Percentiles rank a stretch among this genome's conserved stretches.
These are phyloP conservation scores for Ceratobasidium theobromae DNA, from an alignment of 1,284 basidiomycete species.

Conservation along the genomic window DNA sequence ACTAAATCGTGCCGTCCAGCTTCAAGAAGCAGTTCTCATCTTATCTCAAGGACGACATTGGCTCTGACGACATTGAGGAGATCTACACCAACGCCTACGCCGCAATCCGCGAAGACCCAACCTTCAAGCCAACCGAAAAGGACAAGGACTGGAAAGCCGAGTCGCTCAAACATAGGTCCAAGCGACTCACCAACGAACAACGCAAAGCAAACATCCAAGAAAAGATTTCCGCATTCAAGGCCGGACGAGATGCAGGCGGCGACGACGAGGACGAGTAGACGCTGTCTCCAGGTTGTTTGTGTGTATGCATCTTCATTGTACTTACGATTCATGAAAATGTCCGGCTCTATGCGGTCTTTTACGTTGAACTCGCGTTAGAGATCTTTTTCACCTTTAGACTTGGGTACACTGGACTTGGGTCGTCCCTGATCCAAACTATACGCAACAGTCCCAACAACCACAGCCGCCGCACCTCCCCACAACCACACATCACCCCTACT, in stretches of 20 bases:
- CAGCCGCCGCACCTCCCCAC: constrained; percentile 58
- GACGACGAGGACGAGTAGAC: constrained; percentile 53
- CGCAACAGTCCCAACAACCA: constrained; percentile 70
- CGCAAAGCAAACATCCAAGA: constrained; percentile 74
- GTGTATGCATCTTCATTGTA: constrained; percentile 9
- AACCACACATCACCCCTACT: constrained; percentile 40
- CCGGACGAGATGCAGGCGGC: constrained; percentile 53
- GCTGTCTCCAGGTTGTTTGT: background rate
- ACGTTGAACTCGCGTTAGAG: constrained; percentile 22
- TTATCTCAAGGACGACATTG: constrained; percentile 94
- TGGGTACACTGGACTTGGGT: background rate
- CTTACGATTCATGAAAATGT: constrained; percentile 16
- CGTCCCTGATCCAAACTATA: constrained; percentile 54
- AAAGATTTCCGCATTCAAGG: constrained; percentile 85
- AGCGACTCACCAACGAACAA: constrained; percentile 77
- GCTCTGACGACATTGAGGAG: constrained; percentile 97
- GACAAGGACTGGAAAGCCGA: constrained; percentile 91
- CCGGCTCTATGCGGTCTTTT: background rate
- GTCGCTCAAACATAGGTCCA: constrained; percentile 69
- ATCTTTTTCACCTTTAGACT: constrained; percentile 15
- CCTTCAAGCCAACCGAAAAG: constrained; percentile 91
- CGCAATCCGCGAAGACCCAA: constrained; percentile 93
- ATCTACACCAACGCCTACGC: constrained; percentile 89
- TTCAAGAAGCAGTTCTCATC: constrained; percentile 99
- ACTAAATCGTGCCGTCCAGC: constrained; percentile 50